Conservation (phyloP, 192 early-diverging fungal species). For the Podila minutissima region DNA sequence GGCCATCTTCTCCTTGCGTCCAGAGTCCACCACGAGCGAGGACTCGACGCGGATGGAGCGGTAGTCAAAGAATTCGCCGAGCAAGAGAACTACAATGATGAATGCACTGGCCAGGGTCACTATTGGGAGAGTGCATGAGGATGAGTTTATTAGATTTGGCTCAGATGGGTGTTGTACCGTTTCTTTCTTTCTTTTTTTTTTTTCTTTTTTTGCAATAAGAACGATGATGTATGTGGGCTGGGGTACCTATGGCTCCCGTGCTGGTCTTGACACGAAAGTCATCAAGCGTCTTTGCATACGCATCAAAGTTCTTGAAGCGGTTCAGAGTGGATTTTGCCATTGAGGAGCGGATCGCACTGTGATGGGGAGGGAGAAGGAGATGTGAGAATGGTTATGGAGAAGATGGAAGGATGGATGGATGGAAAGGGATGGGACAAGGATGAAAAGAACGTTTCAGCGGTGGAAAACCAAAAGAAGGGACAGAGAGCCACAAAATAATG, state of each 20-base stretch:
- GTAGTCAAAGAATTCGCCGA: slow-evolving; percentile 89
- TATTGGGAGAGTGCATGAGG: slow-evolving; percentile 20
- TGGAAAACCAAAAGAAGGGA: neutral
- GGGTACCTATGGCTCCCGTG: slow-evolving; percentile 40
- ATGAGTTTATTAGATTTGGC: slow-evolving; percentile 17
- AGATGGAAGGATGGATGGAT: neutral
- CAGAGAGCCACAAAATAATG: neutral
- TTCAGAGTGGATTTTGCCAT: slow-evolving; percentile 64
- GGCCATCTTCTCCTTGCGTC: slow-evolving; percentile 86
- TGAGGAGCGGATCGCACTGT: neutral
- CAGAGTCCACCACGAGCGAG: slow-evolving; percentile 83
- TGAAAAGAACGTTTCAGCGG: neutral
- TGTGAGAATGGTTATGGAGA: neutral
- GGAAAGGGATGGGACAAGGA: neutral
- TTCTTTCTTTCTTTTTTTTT: too few species aligned
- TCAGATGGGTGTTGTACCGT: neutral
- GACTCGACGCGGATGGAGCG: slow-evolving; percentile 71
- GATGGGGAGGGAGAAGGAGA: neutral
- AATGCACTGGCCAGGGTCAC: slow-evolving; percentile 83
- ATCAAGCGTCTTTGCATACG: slow-evolving; percentile 97
- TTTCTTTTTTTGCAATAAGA: neutral
- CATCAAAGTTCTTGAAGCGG: slow-evolving; percentile 74
- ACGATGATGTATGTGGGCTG: slow-evolving; percentile 34
- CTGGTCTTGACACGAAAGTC: slow-evolving; percentile 77
- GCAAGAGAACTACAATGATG: slow-evolving; percentile 79